Conservation (phyloP, 2,329 filamentous ascomycete species). For the Neofusicoccum cordaticola region DNA sequence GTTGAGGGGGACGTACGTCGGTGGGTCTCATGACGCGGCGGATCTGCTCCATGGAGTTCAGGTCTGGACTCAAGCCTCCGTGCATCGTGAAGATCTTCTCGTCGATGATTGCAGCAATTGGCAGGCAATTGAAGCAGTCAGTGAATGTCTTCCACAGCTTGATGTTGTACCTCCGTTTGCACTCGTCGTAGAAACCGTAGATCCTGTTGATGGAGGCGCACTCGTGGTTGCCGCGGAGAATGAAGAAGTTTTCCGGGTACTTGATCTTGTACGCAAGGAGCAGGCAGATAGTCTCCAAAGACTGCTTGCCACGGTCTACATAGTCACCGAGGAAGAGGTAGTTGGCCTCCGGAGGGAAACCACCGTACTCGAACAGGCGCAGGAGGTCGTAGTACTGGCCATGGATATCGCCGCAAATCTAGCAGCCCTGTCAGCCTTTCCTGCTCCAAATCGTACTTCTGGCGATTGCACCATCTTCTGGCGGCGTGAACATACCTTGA, state of each 20-base stretch:
- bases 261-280: conserved; percentile 99
- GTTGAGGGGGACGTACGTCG: conserved; percentile 68
- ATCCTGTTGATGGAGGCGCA: conserved; percentile 98
- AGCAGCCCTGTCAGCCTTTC: conserved; percentile 15
- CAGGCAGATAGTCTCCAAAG: conserved; percentile 95
- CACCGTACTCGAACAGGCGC: conserved; percentile 95
- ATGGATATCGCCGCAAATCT: conserved; percentile 99
- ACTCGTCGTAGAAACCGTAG: conserved; percentile 99
- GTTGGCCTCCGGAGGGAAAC: conserved; percentile 97
- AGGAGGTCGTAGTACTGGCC: conserved; percentile 98
- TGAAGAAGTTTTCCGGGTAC: conserved; percentile 99
- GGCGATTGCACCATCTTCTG: conserved; percentile 20
- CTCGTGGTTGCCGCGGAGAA: conserved; percentile 97
- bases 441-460: neutral
- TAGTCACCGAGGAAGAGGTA: conserved; percentile 99
- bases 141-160: conserved; percentile 99
- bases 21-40: conserved; percentile 97
- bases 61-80: conserved; percentile 90
- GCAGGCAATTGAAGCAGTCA: conserved; percentile 98
- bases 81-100: conserved; percentile 99
- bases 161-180: conserved; percentile 98
- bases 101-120: conserved; percentile 97
- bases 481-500: conserved; percentile 68
- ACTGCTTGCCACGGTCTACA: conserved; percentile 98
- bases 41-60: conserved; percentile 99